Conservation (phyloP, 2,329 filamentous ascomycete genomes). For the Keithomyces neogunnii region DNA sequence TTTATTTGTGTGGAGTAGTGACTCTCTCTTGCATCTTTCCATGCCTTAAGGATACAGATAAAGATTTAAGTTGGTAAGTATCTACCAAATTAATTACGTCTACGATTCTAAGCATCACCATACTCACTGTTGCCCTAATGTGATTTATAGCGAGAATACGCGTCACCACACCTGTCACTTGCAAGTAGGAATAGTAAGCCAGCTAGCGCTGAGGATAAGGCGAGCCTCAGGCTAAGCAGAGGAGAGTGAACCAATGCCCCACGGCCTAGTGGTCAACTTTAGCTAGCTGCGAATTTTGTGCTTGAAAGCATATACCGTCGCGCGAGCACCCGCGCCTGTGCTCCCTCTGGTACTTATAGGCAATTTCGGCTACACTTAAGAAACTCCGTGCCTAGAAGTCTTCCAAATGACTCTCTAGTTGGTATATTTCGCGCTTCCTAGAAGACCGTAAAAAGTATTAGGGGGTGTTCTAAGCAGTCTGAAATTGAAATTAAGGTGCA, state of each 20-base stretch:
- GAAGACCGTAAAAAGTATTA: too few species aligned
- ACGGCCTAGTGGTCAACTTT: too few species aligned
- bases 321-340: neutral
- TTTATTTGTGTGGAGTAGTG: neutral
- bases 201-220: neutral
- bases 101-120: neutral
- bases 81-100: neutral
- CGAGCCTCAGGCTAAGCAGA: neutral
- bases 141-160: neutral
- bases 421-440: too few species aligned
- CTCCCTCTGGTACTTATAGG: neutral
- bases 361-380: too few species aligned
- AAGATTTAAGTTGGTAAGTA: neutral
- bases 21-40: neutral
- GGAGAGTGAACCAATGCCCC: neutral
- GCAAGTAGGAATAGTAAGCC: neutral
- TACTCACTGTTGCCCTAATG: neutral
- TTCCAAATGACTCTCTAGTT: too few species aligned
- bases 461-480: too few species aligned
- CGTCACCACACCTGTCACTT: neutral
- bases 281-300: too few species aligned
- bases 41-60: neutral
- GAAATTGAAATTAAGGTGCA: too few species aligned
- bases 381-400: too few species aligned
- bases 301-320: neutral